These are phyloP conservation scores for Colletotrichum gigasporum DNA, from an alignment of 2,329 filamentous ascomycete species.

Conservation along the genomic window DNA sequence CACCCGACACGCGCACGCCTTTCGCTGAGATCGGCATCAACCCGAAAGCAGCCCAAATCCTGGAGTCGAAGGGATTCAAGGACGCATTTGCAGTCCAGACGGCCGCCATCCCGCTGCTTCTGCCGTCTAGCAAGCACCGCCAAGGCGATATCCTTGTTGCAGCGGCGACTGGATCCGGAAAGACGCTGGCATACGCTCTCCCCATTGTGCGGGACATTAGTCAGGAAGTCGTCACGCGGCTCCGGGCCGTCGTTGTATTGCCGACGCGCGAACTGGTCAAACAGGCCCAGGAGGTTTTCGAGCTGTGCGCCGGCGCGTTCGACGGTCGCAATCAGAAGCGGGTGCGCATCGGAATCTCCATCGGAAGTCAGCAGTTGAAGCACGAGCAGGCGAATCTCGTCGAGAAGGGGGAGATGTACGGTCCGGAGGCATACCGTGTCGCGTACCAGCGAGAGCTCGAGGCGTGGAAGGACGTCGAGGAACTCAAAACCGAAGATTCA, in stretches of 20 bases:
- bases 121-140: constrained; percentile 69
- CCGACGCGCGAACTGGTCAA: constrained; percentile 91
- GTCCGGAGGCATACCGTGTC: constrained; percentile 66
- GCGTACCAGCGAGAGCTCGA: constrained; percentile 51
- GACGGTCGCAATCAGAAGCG: constrained; percentile 67
- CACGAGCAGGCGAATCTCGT: constrained; percentile 64
- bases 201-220: constrained; percentile 84
- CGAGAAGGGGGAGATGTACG: constrained; percentile 64
- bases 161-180: constrained; percentile 94
- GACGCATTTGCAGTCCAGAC: constrained; percentile 84
- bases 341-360: constrained; percentile 81
- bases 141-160: constrained; percentile 87
- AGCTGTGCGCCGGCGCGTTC: constrained; percentile 74
- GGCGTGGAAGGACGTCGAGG: constrained; percentile 54
- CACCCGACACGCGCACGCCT: constrained; percentile 64
- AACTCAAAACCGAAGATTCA: constrained; percentile 53
- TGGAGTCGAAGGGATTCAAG: constrained; percentile 75
- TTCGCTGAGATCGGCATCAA: constrained; percentile 74
- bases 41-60: constrained; percentile 64
- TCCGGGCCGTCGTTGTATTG: constrained; percentile 86
- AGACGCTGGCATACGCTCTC: constrained; percentile 90
- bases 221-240: constrained; percentile 67
- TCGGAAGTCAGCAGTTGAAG: constrained; percentile 82
- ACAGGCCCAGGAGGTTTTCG: constrained; percentile 83
- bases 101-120: constrained; percentile 80